Conservation (phyloP, 2,329 filamentous ascomycete species). For the Fusarium sp. region DNA sequence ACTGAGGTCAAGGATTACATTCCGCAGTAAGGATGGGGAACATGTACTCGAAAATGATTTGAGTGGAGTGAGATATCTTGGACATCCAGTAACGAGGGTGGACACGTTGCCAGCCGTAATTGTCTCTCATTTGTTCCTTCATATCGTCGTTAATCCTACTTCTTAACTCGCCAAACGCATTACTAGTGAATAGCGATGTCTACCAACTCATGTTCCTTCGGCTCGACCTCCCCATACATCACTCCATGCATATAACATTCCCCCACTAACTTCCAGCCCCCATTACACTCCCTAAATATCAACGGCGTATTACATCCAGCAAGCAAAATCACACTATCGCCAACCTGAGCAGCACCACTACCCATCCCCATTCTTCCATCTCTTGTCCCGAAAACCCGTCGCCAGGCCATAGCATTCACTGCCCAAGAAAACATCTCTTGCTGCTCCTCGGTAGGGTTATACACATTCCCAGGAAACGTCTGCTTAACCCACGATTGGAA, state of each 20-base stretch:
- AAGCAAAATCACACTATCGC: neutral
- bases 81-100: too few relatives aligned
- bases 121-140: too few relatives aligned
- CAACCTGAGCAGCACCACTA: neutral
- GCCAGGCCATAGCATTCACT: conserved; percentile 13
- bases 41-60: too few relatives aligned
- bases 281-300: neutral
- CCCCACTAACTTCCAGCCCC: neutral
- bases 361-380: conserved; percentile 18
- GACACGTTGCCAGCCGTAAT: too few relatives aligned
- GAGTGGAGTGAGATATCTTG: too few relatives aligned
- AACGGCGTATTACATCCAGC: neutral
- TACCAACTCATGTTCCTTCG: neutral
- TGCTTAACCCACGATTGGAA: neutral
- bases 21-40: neutral
- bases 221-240: conserved; percentile 9
- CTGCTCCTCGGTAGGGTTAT: neutral
- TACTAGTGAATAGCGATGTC: neutral
- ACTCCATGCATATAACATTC: conserved; percentile 18
- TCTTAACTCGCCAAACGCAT: too few relatives aligned
- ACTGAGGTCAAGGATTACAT: neutral
- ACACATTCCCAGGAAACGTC: neutral
- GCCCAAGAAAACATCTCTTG: neutral
- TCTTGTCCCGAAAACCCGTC: accelerated
- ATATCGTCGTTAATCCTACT: too few relatives aligned